Evolutionary conservation across 352 stramenopile genomes (phyloP).

Genomic region (Hyphochytrium catenoides): DNA sequence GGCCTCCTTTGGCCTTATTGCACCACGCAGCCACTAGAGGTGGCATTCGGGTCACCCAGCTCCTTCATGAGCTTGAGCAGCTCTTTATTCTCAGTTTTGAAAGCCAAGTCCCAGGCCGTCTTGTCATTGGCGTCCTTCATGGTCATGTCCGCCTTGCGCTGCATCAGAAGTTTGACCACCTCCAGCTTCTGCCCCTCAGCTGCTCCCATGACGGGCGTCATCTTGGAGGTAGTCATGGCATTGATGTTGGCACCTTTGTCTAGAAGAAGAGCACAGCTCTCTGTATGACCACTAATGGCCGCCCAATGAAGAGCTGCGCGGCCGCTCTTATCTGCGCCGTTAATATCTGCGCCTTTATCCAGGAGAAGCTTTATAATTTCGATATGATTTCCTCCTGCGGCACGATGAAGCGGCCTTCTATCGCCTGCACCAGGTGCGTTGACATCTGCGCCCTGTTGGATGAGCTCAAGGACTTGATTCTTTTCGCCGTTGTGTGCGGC

Average conservation of each 20-base stretch:
- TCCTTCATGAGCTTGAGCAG: conserved; percentile 75
- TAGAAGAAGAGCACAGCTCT: conserved; percentile 50
- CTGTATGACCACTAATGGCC: conserved; percentile 72
- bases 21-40: conserved; percentile 4
- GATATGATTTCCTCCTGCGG: conserved; percentile 59
- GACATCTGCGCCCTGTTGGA: conserved; percentile 62
- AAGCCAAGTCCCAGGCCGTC: conserved; percentile 68
- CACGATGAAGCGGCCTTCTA: conserved; percentile 55
- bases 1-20: too few species aligned
- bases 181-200: conserved; percentile 71
- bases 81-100: conserved; percentile 71
- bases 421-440: conserved; percentile 60
- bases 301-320: conserved; percentile 74
- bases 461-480: conserved; percentile 47
- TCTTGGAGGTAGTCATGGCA: conserved; percentile 61
- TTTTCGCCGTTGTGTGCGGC: conserved; percentile 69
- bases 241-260: conserved; percentile 65
- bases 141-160: conserved; percentile 55
- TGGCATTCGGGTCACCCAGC: conserved; percentile 50
- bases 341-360: conserved; percentile 55
- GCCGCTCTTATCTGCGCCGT: conserved; percentile 71
- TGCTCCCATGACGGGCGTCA: conserved; percentile 62
- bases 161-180: conserved; percentile 69
- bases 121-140: conserved; percentile 72
- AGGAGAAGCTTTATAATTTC: conserved; percentile 60